Base-by-base conservation (phyloP, 192 early-diverging fungal genomes). In the Entomortierella lignicola region DNA sequence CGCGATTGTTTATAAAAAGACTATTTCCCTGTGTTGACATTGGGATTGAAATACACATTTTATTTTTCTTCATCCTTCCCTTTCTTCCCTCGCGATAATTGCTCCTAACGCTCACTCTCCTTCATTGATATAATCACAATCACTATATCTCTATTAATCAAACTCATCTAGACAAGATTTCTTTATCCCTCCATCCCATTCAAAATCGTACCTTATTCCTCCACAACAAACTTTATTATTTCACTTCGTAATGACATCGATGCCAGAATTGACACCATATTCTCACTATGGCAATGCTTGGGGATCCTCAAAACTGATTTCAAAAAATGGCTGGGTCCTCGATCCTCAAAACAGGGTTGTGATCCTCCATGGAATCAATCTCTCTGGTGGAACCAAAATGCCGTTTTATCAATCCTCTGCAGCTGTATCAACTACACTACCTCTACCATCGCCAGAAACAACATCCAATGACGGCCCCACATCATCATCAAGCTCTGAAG, bases 371-470 rank as follows among this genome's bases (percentile, higher is more conserved):
- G 89, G 89, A 13, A 57, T 88, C 51, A 90, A 90, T 61, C 58
- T 90, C 29, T 80, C 82, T 18, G 87, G 84, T 8, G 85, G 84
- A n/a, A 64, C 84, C 31, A 90, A 90, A 72, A 67, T 88, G 42
- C 89, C 89, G 1, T 72, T 81, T 39, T 77, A 72, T 8, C 53
- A 77, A 17, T 61, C 82, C 31, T 26, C 42, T 1, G 30, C 61
- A 4, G 62, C 39, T 15, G 42, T 25, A 29, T 31, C 54, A 34
- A 32, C 3, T 7, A 31, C n/a, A 21, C 56, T 43, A n/a, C n/a
- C n/a, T n/a, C n/a, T n/a, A n/a, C n/a, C n/a, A n/a, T n/a, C n/a
- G n/a, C n/a, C n/a, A n/a, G n/a, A n/a, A n/a, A n/a, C n/a, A n/a
- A n/a, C n/a, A n/a, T n/a, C n/a, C n/a, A n/a, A n/a, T n/a, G n/a